phyloP scores from a whole-genome alignment of 768 basidiomycete species.

The Kwoniella botswanensis region DNA sequence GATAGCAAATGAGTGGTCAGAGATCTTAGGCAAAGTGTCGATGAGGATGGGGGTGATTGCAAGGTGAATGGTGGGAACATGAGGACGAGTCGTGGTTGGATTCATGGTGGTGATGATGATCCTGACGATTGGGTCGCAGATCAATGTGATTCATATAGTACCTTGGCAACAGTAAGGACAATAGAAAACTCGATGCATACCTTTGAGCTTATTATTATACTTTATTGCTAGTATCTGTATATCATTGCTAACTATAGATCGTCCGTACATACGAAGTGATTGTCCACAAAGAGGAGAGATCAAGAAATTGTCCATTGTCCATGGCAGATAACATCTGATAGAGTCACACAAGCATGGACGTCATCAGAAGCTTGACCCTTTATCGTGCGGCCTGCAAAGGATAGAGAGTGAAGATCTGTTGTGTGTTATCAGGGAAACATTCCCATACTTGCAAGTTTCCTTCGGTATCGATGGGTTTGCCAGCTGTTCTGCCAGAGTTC shows the following conservation, averaged over 20 bases:
- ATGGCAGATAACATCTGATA: neutral
- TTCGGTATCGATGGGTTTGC: neutral
- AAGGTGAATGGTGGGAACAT: neutral
- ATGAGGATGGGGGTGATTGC: neutral
- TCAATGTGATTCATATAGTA: neutral
- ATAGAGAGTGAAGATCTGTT: slow-evolving; percentile 23
- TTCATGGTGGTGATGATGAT: no score
- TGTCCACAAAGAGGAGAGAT: neutral
- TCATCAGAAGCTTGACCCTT: no score
- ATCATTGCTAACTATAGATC: neutral
- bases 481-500: neutral
- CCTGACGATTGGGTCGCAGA: neutral
- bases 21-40: no score
- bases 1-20: no score
- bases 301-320: neutral
- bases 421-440: slow-evolving; percentile 18
- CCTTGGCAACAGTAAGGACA: no score
- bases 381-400: neutral
- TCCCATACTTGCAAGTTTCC: slow-evolving; percentile 13
- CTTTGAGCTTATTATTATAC: neutral
- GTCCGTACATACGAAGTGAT: neutral
- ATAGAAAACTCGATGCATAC: neutral
- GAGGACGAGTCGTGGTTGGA: no score
- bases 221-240: neutral
- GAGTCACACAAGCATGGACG: neutral